Evolutionary conservation across 495 filamentous ascomycete species (phyloP), one percentile per base, ranked within the genome.

Genomic region (Hypoxylon intermedium): DNA sequence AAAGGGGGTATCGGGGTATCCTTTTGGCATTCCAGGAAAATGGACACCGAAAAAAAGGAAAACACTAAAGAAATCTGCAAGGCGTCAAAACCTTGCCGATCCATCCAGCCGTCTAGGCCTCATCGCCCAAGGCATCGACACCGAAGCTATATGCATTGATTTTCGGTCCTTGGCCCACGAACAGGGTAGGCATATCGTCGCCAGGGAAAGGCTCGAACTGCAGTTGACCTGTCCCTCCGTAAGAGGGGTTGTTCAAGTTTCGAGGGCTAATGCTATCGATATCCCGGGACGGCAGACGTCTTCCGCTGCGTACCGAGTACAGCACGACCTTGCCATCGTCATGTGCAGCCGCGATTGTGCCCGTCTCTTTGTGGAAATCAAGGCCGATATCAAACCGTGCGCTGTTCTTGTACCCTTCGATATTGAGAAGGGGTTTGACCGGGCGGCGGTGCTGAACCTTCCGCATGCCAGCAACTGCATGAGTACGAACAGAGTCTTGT

Each of bases 311-410:
- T 19, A 75, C 65, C 9, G 77, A 77, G 57, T 75, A 79, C 20
- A 80, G 46, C n/a, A 45, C 72, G 0, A 82, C 69, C 4, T 48
- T 70, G 11, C 64, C 70, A 31, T 76, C 73, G 44, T 75, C 75
- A 26, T 80, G 76, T 1, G 77, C 74, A 0, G 77, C 73, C 2
- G 76, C 77, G 6, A 76, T 73, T 9, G 76, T 6, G 9, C 74
- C 76, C 11, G 70, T 63, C 2, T 41, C 45, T 5, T 46, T 19
- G n/a, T 71, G 61, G 9, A 74, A 64, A 24, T 74, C 76, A 9
- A 79, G 52, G 9, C 78, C 79, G 15, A 72, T 69, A 6, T 70
- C 34, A 11, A 74, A 46, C 19, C 68, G 66, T 0, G 72, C 68
- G 2, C 37, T 49, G 64, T 78, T 79, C 37, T 53, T 53, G 58